These are phyloP conservation scores for Boletales sp. DNA, from an alignment of 768 basidiomycete genomes.

Conservation along the genomic window DNA sequence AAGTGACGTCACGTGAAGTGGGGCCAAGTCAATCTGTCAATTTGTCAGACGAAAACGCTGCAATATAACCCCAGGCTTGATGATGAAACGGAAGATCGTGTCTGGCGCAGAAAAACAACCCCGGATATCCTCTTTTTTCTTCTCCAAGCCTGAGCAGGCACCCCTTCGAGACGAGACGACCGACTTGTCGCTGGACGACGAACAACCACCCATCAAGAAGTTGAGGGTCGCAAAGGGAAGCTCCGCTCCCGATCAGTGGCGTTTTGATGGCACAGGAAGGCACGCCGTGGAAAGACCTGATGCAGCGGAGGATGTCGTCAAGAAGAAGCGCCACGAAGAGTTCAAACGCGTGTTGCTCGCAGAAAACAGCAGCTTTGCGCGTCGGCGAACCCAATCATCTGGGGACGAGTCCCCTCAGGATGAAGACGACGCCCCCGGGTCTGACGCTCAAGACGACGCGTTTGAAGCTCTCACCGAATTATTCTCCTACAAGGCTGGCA, in stretches of 20 bases:
- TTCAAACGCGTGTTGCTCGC: slow-evolving; percentile 54
- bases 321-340: slow-evolving; percentile 42
- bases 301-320: slow-evolving; percentile 38
- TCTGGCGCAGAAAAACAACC: slow-evolving; percentile 26
- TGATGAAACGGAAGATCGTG: slow-evolving; percentile 20
- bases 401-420: slow-evolving; percentile 21
- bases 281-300: not conserved
- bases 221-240: slow-evolving; percentile 20
- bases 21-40: too few species aligned
- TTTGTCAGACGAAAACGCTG: not conserved
- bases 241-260: slow-evolving; percentile 39
- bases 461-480: slow-evolving; percentile 47
- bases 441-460: slow-evolving; percentile 42
- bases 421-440: slow-evolving; percentile 26
- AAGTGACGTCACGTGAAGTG: slow-evolving; percentile 21
- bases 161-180: slow-evolving; percentile 32
- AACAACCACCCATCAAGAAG: slow-evolving; percentile 28
- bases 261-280: slow-evolving; percentile 34
- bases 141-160: slow-evolving; percentile 25
- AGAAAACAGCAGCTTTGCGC: slow-evolving; percentile 40
- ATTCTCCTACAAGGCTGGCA: slow-evolving; percentile 39
- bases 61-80: not conserved
- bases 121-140: slow-evolving; percentile 45
- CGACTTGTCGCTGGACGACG: slow-evolving; percentile 49
- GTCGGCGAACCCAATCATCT: slow-evolving; percentile 16